phyloP scores from a whole-genome alignment of 192 early-diverging fungal genomes.

The Ramicandelaber brevisporus region DNA sequence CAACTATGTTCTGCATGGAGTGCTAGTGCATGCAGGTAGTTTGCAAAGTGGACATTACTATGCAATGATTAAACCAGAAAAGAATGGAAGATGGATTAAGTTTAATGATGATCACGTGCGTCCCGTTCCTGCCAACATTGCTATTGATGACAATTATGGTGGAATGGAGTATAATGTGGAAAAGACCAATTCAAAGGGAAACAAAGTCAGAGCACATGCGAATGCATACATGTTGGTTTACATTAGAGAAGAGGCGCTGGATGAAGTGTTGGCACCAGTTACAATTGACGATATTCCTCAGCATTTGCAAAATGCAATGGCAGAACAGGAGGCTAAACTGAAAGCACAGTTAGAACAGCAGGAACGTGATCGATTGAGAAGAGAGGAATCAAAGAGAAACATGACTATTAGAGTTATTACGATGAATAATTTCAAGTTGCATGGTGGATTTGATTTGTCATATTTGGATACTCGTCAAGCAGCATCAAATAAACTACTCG shows the following conservation, averaged over 20 bases:
- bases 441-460: slow-evolving; percentile 73
- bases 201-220: slow-evolving; percentile 7
- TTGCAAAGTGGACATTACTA: slow-evolving; percentile 85
- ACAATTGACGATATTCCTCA: slow-evolving; percentile 47
- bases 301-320: slow-evolving; percentile 42
- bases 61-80: slow-evolving; percentile 60
- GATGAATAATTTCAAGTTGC: slow-evolving; percentile 34
- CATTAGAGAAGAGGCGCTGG: slow-evolving; percentile 50
- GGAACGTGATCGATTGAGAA: slow-evolving; percentile 29
- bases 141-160: slow-evolving; percentile 87
- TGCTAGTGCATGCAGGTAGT: slow-evolving; percentile 88
- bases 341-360: no score
- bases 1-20: slow-evolving; percentile 77
- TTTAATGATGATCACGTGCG: slow-evolving; percentile 92
- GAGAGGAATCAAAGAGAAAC: slow-evolving; percentile 29
- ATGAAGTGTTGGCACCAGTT: slow-evolving; percentile 37
- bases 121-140: slow-evolving; percentile 48
- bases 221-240: slow-evolving; percentile 99
- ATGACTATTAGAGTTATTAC: slow-evolving; percentile 24
- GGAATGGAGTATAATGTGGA: no score
- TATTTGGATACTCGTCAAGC: slow-evolving; percentile 30
- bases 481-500: slow-evolving; percentile 9
- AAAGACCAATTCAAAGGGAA: no score
- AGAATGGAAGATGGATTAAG: slow-evolving; percentile 61
- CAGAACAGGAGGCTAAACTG: slow-evolving; percentile 42